A percentile compares a stretch with the other conserved stretches of the same genome.
Conservation (phyloP, 345 rosid genomes). For the Luvunga scandens region DNA sequence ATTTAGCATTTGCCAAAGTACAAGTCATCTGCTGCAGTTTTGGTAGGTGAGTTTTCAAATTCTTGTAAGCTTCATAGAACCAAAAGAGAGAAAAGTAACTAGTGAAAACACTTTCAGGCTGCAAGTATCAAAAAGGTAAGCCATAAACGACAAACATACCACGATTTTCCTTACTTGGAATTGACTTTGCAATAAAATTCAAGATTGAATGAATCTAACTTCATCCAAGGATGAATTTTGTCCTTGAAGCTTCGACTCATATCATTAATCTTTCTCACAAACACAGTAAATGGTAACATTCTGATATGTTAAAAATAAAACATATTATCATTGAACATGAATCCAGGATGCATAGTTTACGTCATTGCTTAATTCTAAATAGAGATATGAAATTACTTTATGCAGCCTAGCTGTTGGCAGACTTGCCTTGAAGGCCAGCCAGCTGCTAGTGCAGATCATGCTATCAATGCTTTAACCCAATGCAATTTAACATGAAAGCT, state of each 20-base stretch:
- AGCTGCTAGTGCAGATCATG: conserved; percentile 55
- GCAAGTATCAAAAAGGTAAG: neutral
- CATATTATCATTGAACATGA: neutral
- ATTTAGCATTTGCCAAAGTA: too few species aligned
- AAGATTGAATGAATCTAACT: neutral
- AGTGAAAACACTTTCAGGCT: neutral
- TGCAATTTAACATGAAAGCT: neutral
- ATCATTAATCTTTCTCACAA: neutral
- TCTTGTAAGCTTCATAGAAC: too few species aligned
- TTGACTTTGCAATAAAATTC: neutral
- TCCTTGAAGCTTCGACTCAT: neutral
- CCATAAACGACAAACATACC: too few species aligned
- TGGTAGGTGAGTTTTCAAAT: neutral
- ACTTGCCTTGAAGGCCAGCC: conserved; percentile 60
- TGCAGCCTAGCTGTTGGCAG: conserved; percentile 31
- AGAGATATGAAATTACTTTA: conserved; percentile 26
- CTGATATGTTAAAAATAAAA: too few species aligned
- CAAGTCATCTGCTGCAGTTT: neutral
- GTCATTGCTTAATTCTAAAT: neutral
- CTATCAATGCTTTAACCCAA: conserved; percentile 47
- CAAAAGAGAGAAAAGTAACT: neutral
- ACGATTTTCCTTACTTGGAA: neutral
- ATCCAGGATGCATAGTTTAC: neutral
- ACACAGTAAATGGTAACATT: neutral
- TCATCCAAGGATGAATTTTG: neutral